These are phyloP conservation scores for Psophocarpus tetragonolobus DNA, from an alignment of 306 rosid species.

Conservation along the genomic window DNA sequence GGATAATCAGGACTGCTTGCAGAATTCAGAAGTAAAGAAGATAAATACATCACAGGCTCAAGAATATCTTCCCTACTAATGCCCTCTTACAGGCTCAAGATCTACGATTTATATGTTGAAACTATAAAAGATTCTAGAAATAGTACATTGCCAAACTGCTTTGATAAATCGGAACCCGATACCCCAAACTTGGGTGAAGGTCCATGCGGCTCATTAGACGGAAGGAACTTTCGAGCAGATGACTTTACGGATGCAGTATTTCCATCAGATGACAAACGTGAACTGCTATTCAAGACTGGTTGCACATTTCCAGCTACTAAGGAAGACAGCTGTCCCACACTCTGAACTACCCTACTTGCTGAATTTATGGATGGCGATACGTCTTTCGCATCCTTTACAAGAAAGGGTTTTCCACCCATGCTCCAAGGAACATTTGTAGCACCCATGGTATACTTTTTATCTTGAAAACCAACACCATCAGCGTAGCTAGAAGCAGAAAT, in stretches of 20 bases:
- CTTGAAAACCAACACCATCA: constrained; percentile 42
- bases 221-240: constrained; percentile 44
- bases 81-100: constrained; percentile 3
- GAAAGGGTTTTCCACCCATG: constrained; percentile 45
- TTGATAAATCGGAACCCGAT: constrained; percentile 59
- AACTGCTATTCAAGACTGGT: constrained; percentile 44
- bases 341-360: constrained; percentile 45
- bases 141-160: constrained; percentile 80
- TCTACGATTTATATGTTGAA: constrained; percentile 25
- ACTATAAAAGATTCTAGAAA: constrained; percentile 31
- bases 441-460: constrained; percentile 35
- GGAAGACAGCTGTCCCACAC: constrained; percentile 46
- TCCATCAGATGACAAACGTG: constrained; percentile 47
- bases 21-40: constrained; percentile 1
- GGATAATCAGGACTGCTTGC: background rate
- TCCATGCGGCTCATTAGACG: constrained; percentile 53
- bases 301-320: constrained; percentile 47
- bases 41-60: constrained; percentile 8
- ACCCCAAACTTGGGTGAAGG: constrained; percentile 48
- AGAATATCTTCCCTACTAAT: constrained; percentile 8
- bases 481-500: constrained; percentile 39
- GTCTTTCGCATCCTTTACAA: constrained; percentile 34
- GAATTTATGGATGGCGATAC: constrained; percentile 39
- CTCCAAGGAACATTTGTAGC: constrained; percentile 37
- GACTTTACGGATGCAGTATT: constrained; percentile 42